Evolutionary conservation across 73 alveolate genomes (phyloP).

Genomic region (Tetrahymena thermophila): DNA sequence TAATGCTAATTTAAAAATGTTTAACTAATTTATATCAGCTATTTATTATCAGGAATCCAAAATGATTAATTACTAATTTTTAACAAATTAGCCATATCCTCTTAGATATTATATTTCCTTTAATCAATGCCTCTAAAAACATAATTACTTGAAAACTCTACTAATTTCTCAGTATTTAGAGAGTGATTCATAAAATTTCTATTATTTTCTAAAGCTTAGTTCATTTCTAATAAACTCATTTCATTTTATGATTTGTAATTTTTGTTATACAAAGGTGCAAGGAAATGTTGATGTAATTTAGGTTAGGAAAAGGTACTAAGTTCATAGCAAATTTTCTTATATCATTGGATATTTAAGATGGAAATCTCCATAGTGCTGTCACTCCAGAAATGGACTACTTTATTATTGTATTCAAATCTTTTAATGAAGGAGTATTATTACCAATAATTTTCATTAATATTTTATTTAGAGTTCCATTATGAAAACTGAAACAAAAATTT

Average conservation of each 20-base stretch:
- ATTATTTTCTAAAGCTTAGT: background rate
- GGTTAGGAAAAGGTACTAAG: slow-evolving; percentile 54
- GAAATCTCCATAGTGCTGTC: slow-evolving; percentile 55
- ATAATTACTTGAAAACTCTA: background rate
- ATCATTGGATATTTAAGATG: slow-evolving; percentile 47
- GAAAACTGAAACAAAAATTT: slow-evolving; percentile 76
- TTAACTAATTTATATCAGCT: background rate
- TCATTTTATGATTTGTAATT: background rate
- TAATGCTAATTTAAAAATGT: background rate
- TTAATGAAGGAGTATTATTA: slow-evolving; percentile 16
- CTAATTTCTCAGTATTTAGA: background rate
- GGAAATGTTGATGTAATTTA: slow-evolving; percentile 36
- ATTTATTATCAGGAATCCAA: background rate
- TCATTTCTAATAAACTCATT: background rate
- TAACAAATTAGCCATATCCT: too few species aligned
- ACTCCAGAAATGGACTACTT: slow-evolving; percentile 21
- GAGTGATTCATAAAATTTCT: background rate
- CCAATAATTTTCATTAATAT: slow-evolving; percentile 5
- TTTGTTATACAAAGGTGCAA: slow-evolving; percentile 44
- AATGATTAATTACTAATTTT: background rate
- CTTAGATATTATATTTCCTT: too few species aligned
- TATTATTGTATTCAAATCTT: slow-evolving; percentile 38
- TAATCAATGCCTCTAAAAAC: background rate
- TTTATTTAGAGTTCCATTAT: slow-evolving; percentile 58
- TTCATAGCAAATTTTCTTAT: slow-evolving; percentile 48